Evolutionary conservation across 768 basidiomycete species (phyloP).

Genomic region (Lactarius quietus): DNA sequence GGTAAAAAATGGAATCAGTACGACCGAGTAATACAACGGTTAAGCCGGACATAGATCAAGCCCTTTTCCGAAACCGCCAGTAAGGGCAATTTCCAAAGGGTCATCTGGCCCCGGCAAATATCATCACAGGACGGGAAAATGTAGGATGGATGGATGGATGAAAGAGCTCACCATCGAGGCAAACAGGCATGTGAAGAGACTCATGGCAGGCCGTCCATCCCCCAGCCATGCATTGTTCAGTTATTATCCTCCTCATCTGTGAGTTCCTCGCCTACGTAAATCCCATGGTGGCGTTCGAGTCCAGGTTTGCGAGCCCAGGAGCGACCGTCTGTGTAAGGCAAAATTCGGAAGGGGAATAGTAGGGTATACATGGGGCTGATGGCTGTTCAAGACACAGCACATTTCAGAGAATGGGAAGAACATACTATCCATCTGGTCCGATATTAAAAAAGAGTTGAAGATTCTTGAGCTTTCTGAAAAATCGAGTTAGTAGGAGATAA

Average conservation of each 20-base stretch:
- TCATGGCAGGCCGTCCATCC: too few relatives aligned
- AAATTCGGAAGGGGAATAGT: constrained; percentile 74
- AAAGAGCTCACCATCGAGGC: not conserved
- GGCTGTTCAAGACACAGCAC: not conserved
- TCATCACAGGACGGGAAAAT: constrained; percentile 46
- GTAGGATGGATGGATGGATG: constrained; percentile 9
- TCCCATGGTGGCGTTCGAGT: constrained; percentile 54
- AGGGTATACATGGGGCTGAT: constrained; percentile 71
- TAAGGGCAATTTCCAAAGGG: constrained; percentile 43
- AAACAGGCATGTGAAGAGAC: not conserved
- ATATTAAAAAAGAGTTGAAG: constrained; percentile 85
- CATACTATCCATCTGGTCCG: constrained; percentile 77
- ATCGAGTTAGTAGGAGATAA: not conserved
- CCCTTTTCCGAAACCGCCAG: constrained; percentile 37
- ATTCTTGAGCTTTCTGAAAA: constrained; percentile 55
- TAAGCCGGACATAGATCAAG: constrained; percentile 61
- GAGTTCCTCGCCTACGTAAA: constrained; percentile 77
- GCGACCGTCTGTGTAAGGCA: constrained; percentile 82
- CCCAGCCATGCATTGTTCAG: constrained; percentile 4
- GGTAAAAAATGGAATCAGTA: constrained; percentile 1
- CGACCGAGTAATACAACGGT: constrained; percentile 1
- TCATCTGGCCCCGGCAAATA: constrained; percentile 87
- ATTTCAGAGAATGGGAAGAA: constrained; percentile 25
- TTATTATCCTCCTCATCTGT: constrained; percentile 73
- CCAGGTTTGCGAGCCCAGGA: constrained; percentile 73